phyloP scores from a whole-genome alignment of 768 basidiomycete species.

The Sistotremastrum niveocremeum region DNA sequence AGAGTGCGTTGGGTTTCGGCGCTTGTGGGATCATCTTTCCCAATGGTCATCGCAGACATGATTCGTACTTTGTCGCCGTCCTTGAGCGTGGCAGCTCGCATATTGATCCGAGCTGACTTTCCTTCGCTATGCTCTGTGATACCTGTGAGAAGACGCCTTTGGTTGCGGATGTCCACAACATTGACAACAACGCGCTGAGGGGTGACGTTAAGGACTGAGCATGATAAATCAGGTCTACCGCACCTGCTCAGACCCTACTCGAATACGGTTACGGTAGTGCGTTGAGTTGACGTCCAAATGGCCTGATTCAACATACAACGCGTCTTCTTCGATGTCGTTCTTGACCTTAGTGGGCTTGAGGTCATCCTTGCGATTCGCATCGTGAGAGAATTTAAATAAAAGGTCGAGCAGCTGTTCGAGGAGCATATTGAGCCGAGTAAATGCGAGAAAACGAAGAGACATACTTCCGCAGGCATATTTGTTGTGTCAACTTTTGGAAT shows the following conservation, averaged over 20 bases:
- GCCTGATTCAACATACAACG: conserved; percentile 3
- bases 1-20: conserved; percentile 35
- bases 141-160: too few relatives aligned
- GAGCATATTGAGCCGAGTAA: too few relatives aligned
- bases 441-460: too few relatives aligned
- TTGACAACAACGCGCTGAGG: conserved; percentile 11
- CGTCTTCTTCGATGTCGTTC: conserved; percentile 23
- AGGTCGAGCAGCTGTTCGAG: conserved; percentile 26
- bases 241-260: conserved; percentile 25
- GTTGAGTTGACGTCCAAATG: conserved; percentile 21
- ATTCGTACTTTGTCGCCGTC: conserved; percentile 13
- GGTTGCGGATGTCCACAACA: too few relatives aligned
- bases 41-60: conserved; percentile 31
- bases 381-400: conserved; percentile 31
- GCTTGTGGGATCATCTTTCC: conserved; percentile 40
- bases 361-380: conserved; percentile 32
- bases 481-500: too few relatives aligned
- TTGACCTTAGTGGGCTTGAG: conserved; percentile 30
- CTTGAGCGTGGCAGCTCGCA: conserved; percentile 24
- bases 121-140: neutral
- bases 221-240: conserved; percentile 1
- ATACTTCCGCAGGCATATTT: too few relatives aligned
- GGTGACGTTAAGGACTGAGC: neutral
- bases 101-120: conserved; percentile 11
- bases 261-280: conserved; percentile 34